phyloP scores from a whole-genome alignment of 495 filamentous ascomycete species.

The Podospora pseudocomata region DNA sequence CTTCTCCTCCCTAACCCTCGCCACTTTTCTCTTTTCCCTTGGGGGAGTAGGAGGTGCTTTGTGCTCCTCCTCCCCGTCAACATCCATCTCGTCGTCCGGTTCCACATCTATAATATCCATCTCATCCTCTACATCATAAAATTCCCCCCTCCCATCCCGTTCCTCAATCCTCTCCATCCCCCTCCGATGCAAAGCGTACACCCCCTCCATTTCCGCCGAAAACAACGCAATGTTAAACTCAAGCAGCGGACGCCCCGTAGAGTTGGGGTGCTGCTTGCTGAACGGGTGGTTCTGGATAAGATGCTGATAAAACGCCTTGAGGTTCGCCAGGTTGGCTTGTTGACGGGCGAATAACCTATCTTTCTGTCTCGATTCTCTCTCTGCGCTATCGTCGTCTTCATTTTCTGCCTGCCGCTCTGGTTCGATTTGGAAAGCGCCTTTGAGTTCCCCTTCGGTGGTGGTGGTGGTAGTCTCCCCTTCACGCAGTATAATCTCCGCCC shows the following conservation, averaged over 20 bases:
- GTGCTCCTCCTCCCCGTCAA: neutral
- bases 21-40: slow-evolving; percentile 4
- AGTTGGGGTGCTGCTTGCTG: slow-evolving; percentile 27
- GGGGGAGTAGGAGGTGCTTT: neutral
- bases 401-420: neutral
- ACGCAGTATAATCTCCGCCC: slow-evolving; percentile 42
- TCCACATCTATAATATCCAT: slow-evolving; percentile 16
- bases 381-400: slow-evolving; percentile 2
- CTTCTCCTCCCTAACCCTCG: slow-evolving; percentile 17
- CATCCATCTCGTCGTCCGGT: neutral
- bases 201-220: slow-evolving; percentile 38
- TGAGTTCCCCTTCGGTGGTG: neutral
- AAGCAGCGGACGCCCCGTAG: slow-evolving; percentile 27
- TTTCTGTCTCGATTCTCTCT: slow-evolving; percentile 1
- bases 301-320: slow-evolving; percentile 33
- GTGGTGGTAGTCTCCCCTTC: slow-evolving; percentile 28
- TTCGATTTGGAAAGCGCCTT: neutral
- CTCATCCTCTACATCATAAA: slow-evolving; percentile 8
- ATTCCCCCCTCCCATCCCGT: slow-evolving; percentile 1
- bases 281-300: slow-evolving; percentile 42
- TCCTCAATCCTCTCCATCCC: slow-evolving; percentile 18
- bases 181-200: slow-evolving; percentile 28
- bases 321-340: slow-evolving; percentile 24
- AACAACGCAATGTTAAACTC: slow-evolving; percentile 44
- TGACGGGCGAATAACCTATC: neutral